Conservation (phyloP, 139 green algal species). For the Diplosphaera chodatii region DNA sequence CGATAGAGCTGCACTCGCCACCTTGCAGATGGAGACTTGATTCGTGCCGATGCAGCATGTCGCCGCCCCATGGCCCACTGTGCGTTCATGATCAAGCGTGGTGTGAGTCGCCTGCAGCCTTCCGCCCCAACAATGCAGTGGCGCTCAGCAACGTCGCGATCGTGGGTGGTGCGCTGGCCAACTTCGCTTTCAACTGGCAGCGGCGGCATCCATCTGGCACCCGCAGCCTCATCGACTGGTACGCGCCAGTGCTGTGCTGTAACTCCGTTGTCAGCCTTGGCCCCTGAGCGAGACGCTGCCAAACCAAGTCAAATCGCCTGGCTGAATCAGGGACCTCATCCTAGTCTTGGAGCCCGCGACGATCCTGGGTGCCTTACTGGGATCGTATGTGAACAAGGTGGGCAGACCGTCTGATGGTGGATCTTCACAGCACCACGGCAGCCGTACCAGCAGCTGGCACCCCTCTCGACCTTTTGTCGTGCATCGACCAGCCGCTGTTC, state of each 20-base stretch:
- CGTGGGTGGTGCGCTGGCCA: conserved; percentile 45
- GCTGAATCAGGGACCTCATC: conserved; percentile 32
- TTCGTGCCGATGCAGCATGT: no score
- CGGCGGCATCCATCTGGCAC: conserved; percentile 30
- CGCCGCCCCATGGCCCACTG: no score
- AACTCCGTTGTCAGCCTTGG: no score
- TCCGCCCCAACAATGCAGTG: conserved; percentile 36
- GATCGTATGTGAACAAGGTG: conserved; percentile 53
- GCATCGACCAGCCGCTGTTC: no score
- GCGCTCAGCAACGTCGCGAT: conserved; percentile 61
- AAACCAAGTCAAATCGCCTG: background rate
- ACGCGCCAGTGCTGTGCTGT: background rate
- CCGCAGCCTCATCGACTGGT: conserved; percentile 52
- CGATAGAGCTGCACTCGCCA: no score
- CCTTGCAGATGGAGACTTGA: no score
- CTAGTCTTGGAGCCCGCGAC: conserved; percentile 64
- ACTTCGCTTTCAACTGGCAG: conserved; percentile 45
- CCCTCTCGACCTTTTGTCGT: no score
- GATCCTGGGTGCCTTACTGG: conserved; percentile 50
- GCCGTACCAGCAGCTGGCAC: no score
- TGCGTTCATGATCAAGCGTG: no score
- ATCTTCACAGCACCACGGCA: no score
- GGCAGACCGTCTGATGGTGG: no score
- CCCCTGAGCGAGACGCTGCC: no score
- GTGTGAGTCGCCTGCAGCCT: conserved; percentile 9